These are phyloP conservation scores for Cadophora sp. DNA, from an alignment of 2,329 filamentous ascomycete genomes.

Conservation along the genomic window DNA sequence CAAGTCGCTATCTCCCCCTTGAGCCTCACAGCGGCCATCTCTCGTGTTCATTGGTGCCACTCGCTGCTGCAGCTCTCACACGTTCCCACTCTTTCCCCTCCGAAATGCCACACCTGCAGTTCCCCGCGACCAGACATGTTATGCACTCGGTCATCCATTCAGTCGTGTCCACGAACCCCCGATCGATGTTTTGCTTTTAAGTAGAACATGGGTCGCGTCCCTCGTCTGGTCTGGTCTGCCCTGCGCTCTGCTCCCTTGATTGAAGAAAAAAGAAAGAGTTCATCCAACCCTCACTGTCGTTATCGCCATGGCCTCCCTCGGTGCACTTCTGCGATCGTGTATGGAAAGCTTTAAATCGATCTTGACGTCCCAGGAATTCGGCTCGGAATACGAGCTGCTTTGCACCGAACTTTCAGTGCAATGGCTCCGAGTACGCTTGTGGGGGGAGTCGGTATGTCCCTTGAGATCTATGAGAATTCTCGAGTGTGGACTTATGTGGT, in stretches of 20 bases:
- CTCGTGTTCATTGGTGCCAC: slow-evolving; percentile 15
- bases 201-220: background rate
- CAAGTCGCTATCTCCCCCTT: slow-evolving; percentile 9
- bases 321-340: slow-evolving; percentile 27
- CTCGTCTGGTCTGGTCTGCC: background rate
- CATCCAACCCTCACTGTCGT: slow-evolving; percentile 7
- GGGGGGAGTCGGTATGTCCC: slow-evolving; percentile 36
- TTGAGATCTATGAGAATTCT: background rate
- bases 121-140: slow-evolving; percentile 1
- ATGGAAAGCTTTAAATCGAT: slow-evolving; percentile 31
- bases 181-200: background rate
- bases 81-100: slow-evolving; percentile 8
- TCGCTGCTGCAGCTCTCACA: background rate
- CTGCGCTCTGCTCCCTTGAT: background rate
- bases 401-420: slow-evolving; percentile 38
- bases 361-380: slow-evolving; percentile 35
- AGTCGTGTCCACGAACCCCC: slow-evolving; percentile 12
- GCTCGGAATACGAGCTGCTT: slow-evolving; percentile 36
- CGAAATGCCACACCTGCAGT: slow-evolving; percentile 8
- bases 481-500: slow-evolving; percentile 6
- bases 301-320: slow-evolving; percentile 28
- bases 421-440: slow-evolving; percentile 35
- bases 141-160: slow-evolving; percentile 9
- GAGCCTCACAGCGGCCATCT: background rate
- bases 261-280: background rate